Percentiles rank a stretch among this genome's conserved stretches.
Conservation (phyloP, 2,329 filamentous ascomycete genomes). For the Phyllosticta citriasiana region DNA sequence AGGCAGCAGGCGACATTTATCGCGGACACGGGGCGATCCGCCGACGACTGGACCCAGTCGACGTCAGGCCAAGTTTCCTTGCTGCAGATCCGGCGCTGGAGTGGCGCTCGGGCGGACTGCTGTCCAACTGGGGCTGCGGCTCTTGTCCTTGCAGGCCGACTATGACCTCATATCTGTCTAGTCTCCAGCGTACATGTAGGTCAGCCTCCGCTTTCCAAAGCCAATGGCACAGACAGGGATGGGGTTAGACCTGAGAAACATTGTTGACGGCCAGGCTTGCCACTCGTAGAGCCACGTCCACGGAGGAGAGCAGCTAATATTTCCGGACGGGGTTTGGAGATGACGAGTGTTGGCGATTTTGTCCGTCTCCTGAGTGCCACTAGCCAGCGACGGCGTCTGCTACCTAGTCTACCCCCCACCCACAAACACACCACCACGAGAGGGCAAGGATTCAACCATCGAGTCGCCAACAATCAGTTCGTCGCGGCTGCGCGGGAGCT, state of each 20-base stretch:
- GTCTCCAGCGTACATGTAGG: no score
- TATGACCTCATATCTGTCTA: neutral
- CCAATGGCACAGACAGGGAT: neutral
- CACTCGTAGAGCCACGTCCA: neutral
- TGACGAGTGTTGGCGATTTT: no score
- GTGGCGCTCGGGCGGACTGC: neutral
- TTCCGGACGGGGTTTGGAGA: no score
- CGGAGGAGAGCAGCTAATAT: no score
- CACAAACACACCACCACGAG: no score
- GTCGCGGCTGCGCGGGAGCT: no score
- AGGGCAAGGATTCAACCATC: no score
- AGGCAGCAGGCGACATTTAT: neutral
- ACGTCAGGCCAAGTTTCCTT: neutral
- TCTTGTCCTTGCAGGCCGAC: neutral
- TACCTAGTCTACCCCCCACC: no score
- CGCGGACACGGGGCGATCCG: neutral
- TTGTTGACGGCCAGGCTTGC: neutral
- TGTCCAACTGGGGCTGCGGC: neutral
- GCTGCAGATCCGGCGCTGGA: neutral
- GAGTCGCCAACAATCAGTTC: no score
- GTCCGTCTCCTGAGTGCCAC: no score
- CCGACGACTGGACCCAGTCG: neutral
- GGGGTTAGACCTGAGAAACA: neutral
- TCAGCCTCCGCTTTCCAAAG: neutral
- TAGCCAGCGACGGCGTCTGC: no score